Conservation (phyloP, 805 yeast genomes). For the Schizosaccharomyces lindneri region DNA sequence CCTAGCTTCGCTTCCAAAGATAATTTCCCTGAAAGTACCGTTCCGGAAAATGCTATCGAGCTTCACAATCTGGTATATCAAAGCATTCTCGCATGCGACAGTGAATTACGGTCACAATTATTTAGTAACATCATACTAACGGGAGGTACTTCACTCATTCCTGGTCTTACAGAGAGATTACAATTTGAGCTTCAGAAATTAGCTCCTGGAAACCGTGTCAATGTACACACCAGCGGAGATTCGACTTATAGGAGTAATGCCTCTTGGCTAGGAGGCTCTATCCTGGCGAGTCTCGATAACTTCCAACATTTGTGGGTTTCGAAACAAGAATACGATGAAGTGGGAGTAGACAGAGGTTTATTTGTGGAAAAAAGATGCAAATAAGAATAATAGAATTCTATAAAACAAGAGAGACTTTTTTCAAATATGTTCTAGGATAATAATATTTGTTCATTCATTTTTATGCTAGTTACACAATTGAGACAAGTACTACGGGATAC, state of each 20-base stretch:
- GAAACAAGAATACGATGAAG: conserved; percentile 39
- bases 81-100: conserved; percentile 22
- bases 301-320: conserved; percentile 33
- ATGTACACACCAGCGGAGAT: conserved; percentile 19
- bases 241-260: conserved; percentile 31
- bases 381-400: conserved; percentile 5
- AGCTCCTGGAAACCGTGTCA: conserved; percentile 26
- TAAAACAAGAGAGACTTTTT: background rate
- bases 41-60: background rate
- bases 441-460: too few species aligned
- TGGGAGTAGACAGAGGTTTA: conserved; percentile 18
- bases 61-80: conserved; percentile 16
- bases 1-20: background rate
- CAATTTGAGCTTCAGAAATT: conserved; percentile 28
- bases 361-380: conserved; percentile 18
- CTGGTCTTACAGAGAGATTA: conserved; percentile 31
- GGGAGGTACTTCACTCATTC: conserved; percentile 33
- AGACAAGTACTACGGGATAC: too few species aligned
- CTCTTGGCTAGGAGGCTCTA: conserved; percentile 52
- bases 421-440: background rate
- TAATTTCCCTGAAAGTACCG: background rate
- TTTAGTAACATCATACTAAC: conserved; percentile 29
- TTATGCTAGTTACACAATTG: too few species aligned
- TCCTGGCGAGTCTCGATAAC: conserved; percentile 33
- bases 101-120: conserved; percentile 16